Evolutionary conservation across 1,139 yeast genomes (phyloP).

Genomic region (Maudiozyma humilis): DNA sequence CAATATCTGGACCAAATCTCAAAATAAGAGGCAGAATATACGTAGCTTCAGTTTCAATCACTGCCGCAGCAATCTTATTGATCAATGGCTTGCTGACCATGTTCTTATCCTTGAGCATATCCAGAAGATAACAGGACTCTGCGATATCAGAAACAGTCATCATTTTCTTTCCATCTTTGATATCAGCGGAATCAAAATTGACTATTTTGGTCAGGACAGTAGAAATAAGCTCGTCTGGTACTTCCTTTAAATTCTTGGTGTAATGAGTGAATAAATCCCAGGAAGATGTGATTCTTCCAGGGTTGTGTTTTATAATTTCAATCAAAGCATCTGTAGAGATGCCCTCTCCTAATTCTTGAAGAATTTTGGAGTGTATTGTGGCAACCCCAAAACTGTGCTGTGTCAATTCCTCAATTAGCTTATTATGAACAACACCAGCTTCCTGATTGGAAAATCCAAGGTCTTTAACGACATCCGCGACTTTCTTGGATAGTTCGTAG

Average conservation of each 20-base stretch:
- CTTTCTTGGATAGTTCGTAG: constrained; percentile 16
- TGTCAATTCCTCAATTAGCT: constrained; percentile 23
- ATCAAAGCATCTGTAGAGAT: constrained; percentile 16
- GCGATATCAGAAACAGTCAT: constrained; percentile 15
- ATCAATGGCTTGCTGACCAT: constrained; percentile 8
- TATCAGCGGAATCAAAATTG: constrained; percentile 17
- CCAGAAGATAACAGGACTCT: constrained; percentile 14
- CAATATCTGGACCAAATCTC: constrained; percentile 10
- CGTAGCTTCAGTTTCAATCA: constrained; percentile 15
- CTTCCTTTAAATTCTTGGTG: constrained; percentile 5
- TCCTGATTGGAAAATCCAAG: constrained; percentile 10
- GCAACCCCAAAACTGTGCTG: constrained; percentile 25
- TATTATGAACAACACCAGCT: constrained; percentile 20
- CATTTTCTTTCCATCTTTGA: constrained; percentile 17
- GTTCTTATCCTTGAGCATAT: constrained; percentile 9
- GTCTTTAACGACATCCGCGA: constrained; percentile 11
- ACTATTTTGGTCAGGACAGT: constrained; percentile 18
- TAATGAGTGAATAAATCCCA: constrained; percentile 24
- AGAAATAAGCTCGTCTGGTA: constrained; percentile 16
- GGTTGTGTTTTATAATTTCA: constrained; percentile 24
- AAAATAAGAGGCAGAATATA: constrained; percentile 13
- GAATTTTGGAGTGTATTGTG: constrained; percentile 20
- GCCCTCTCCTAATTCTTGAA: constrained; percentile 14
- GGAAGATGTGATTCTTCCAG: constrained; percentile 28
- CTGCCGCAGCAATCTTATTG: constrained; percentile 10